These are phyloP conservation scores for Psidium guajava DNA, from an alignment of 345 rosid species.

Conservation along the genomic window DNA sequence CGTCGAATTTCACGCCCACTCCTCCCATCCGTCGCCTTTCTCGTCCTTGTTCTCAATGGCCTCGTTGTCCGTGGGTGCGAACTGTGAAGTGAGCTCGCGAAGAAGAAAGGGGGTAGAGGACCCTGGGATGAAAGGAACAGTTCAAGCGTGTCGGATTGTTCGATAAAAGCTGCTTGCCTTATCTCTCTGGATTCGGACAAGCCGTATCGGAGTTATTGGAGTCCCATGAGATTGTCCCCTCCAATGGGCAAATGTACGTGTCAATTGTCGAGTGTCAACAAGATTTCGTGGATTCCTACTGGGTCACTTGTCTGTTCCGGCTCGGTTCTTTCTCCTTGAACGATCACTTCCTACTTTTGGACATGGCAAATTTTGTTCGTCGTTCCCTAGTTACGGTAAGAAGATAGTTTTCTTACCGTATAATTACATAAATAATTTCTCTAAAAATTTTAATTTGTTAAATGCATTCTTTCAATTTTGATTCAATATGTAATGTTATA, in stretches of 20 bases:
- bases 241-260: background rate
- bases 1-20: conserved; percentile 39
- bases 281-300: background rate
- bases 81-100: background rate
- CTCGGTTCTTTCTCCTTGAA: background rate
- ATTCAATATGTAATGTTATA: too few relatives aligned
- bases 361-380: background rate
- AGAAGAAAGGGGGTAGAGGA: background rate
- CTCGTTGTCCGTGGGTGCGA: background rate
- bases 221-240: background rate
- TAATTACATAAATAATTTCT: too few relatives aligned
- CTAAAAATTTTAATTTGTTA: too few relatives aligned
- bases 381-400: background rate
- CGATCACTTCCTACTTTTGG: background rate
- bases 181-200: background rate
- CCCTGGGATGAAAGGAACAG: background rate
- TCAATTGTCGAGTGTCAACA: background rate
- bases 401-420: background rate
- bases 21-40: background rate
- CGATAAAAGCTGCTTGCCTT: background rate
- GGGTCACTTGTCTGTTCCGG: background rate
- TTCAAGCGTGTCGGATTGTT: background rate
- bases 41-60: background rate
- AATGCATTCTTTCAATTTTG: too few relatives aligned
- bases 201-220: background rate